A percentile compares a stretch with the other conserved stretches of the same genome.
phyloP scores from a whole-genome alignment of 805 yeast species.

The Ogataea ganodermae region DNA sequence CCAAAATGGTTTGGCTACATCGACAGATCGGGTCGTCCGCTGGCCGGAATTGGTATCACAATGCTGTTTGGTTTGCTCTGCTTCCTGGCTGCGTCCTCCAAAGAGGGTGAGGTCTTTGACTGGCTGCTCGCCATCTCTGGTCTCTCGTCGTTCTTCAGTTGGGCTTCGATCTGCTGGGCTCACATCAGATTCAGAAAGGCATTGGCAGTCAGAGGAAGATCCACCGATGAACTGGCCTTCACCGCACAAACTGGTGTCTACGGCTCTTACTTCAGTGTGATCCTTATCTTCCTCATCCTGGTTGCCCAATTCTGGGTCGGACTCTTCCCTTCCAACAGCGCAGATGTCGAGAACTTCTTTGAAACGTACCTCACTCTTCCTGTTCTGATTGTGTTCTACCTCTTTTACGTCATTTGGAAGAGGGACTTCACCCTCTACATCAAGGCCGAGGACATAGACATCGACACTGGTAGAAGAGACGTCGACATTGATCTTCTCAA shows the following conservation, averaged over 20 bases:
- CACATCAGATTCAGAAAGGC: conserved; percentile 68
- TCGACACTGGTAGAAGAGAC: conserved; percentile 59
- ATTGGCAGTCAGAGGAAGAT: conserved; percentile 59
- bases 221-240: conserved; percentile 61
- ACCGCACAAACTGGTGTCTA: conserved; percentile 61
- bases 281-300: conserved; percentile 56
- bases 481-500: conserved; percentile 51
- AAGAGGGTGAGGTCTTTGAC: conserved; percentile 53
- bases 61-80: conserved; percentile 53
- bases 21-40: conserved; percentile 70
- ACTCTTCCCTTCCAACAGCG: conserved; percentile 59
- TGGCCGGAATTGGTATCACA: conserved; percentile 55
- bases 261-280: conserved; percentile 62
- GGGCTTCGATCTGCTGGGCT: conserved; percentile 65
- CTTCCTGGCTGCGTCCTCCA: conserved; percentile 55
- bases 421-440: conserved; percentile 22
- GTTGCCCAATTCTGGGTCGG: conserved; percentile 78
- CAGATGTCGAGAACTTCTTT: conserved; percentile 59
- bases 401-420: conserved; percentile 35
- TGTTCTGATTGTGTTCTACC: conserved; percentile 50
- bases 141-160: conserved; percentile 62
- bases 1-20: conserved; percentile 60
- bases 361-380: conserved; percentile 60
- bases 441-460: conserved; percentile 44
- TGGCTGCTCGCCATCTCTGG: conserved; percentile 72